Base-by-base conservation (phyloP, 805 yeast species). In the Danielozyma ontarioensis region DNA sequence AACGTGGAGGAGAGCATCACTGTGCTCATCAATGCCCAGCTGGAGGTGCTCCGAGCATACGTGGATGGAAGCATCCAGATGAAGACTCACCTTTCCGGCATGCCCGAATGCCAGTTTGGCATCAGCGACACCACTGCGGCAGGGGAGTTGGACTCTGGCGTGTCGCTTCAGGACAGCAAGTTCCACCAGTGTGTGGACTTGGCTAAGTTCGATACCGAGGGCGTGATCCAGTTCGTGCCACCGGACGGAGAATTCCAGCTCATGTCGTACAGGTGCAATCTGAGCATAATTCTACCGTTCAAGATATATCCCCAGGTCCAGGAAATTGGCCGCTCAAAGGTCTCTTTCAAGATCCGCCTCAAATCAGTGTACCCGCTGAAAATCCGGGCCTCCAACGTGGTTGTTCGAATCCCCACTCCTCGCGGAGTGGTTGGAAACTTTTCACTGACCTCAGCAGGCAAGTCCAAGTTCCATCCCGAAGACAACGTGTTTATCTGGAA, bases 231-330 rank as follows among this genome's bases (percentile, higher is more conserved):
- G 29, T 87, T 88, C 43, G 66, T 79, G 10, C 96, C 96, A 2
- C 96, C 96, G 2, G 95, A 87, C 58, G 95, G 95, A 1, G 76
- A 78, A 32, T 84, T 86, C 52, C 90, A 86, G 55, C 70, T 88
- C 39, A 80, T 88, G 89, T 68, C 76, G 23, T 88, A 87, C 57
- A 62, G 57, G 29, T 52, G 65, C 26, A 38, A 47, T 12, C 62
- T 49, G 48, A 76, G 78, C 42, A 61, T 83, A 38, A 75, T 74
- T 31, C 51, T 84, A 19, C 97, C 97, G 3, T 83, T 87, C 57
- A 65, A 67, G 32, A 70, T 87, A 12, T 61, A 70, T 4, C 83
- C 90, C 2, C 64, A 67, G 19, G 68, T 80, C 3, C 67, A 48
- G 28, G 68, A 48, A 33, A 47, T 59, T 6, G 79, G 78, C 1